Conservation (phyloP, 2,329 filamentous ascomycete species). For the Pyrenochaeta sp. region DNA sequence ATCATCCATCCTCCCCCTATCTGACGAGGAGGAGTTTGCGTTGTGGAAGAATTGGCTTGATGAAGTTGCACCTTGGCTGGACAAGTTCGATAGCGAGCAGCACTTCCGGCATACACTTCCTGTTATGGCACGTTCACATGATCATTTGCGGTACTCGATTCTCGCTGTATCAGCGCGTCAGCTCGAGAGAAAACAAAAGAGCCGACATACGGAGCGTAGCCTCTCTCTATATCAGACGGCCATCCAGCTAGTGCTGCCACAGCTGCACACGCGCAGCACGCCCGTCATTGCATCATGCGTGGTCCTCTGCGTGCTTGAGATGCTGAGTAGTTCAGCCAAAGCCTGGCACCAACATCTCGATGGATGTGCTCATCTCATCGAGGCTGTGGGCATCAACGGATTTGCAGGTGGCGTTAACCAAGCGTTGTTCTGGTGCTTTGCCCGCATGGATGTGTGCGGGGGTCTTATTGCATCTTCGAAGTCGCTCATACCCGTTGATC, state of each 20-base stretch:
- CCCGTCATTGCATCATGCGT: constrained; percentile 59
- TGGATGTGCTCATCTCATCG: constrained; percentile 64
- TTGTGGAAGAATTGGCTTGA: constrained; percentile 56
- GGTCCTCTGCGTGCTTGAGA: constrained; percentile 59
- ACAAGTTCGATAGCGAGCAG: constrained; percentile 65
- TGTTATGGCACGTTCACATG: constrained; percentile 59
- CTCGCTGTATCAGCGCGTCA: constrained; percentile 65
- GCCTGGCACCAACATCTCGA: constrained; percentile 66
- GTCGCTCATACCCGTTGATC: constrained; percentile 59
- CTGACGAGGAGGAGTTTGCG: constrained; percentile 17
- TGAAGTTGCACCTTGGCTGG: constrained; percentile 64
- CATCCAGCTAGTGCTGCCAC: constrained; percentile 57
- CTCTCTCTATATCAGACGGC: constrained; percentile 64
- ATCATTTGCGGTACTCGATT: constrained; percentile 61
- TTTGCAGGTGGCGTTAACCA: constrained; percentile 61
- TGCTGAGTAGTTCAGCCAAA: constrained; percentile 58
- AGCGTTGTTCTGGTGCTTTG: constrained; percentile 67
- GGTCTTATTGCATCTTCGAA: constrained; percentile 63
- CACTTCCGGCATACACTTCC: constrained; percentile 63
- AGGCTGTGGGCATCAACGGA: constrained; percentile 61
- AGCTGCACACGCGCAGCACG: constrained; percentile 55
- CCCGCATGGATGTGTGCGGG: constrained; percentile 65
- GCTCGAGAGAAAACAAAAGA: constrained; percentile 61
- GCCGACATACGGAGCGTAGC: constrained; percentile 58
- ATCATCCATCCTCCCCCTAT: constrained; percentile 1